These are phyloP conservation scores for Cinchona pubescens DNA, from an alignment of 257 asterid species.

Conservation along the genomic window DNA sequence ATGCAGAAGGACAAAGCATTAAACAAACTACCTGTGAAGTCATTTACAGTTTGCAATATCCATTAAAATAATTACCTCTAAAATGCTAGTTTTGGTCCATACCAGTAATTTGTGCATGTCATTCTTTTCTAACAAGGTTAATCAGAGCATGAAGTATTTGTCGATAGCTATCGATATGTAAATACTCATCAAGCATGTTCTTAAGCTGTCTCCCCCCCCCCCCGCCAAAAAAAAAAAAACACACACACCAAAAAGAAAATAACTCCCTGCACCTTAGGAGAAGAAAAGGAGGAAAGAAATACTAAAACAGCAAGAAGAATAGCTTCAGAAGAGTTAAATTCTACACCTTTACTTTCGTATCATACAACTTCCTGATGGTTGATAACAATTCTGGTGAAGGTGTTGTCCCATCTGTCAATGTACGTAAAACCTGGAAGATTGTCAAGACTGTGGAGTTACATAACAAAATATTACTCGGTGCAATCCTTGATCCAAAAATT, in stretches of 20 bases:
- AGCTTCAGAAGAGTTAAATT: slow-evolving; percentile 10
- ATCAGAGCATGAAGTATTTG: too few relatives aligned
- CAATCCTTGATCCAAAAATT: slow-evolving; percentile 5
- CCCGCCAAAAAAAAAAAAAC: too few relatives aligned
- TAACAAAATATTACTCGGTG: slow-evolving; percentile 11
- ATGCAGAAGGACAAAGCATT: neutral
- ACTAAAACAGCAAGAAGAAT: neutral
- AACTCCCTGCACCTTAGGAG: too few relatives aligned
- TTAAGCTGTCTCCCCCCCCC: too few relatives aligned
- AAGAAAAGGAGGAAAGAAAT: neutral
- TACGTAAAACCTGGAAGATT: slow-evolving; percentile 71
- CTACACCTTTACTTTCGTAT: slow-evolving; percentile 69
- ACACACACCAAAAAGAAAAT: too few relatives aligned
- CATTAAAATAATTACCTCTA: neutral
- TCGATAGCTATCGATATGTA: neutral
- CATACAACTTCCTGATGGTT: slow-evolving; percentile 64
- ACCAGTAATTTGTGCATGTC: neutral
- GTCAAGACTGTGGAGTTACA: slow-evolving; percentile 29
- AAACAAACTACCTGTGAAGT: neutral
- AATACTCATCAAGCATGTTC: neutral
- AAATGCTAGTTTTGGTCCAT: neutral
- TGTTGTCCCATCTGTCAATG: slow-evolving; percentile 75
- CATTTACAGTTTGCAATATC: neutral
- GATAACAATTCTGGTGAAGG: slow-evolving; percentile 76
- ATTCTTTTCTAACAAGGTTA: neutral